phyloP scores from a whole-genome alignment of 2,329 filamentous ascomycete species.

The Diplodia mutila region DNA sequence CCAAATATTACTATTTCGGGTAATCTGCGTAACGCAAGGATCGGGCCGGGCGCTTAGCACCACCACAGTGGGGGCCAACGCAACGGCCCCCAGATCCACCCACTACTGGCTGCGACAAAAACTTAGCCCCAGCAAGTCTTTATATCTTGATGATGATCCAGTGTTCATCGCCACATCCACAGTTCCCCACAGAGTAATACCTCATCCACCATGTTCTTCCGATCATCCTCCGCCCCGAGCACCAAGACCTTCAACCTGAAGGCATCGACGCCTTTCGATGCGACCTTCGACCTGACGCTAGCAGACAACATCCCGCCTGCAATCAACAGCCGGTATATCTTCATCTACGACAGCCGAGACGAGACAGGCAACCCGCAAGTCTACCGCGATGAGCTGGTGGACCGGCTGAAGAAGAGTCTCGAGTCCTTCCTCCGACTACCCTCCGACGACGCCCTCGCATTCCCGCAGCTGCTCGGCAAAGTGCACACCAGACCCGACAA shows the following conservation, averaged over 20 bases:
- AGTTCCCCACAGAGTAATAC: too few species aligned
- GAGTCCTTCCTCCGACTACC: conserved; percentile 1
- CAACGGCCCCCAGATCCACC: too few species aligned
- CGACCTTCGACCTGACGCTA: neutral
- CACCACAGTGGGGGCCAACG: too few species aligned
- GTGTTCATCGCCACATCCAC: neutral
- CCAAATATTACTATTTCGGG: too few species aligned
- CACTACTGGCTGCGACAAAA: neutral
- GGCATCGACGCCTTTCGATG: neutral
- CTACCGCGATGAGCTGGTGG: neutral
- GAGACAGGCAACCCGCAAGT: neutral
- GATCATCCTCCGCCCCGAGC: neutral
- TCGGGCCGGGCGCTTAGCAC: too few species aligned
- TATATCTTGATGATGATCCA: too few species aligned
- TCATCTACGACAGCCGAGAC: neutral
- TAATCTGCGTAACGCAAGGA: too few species aligned
- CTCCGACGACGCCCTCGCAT: neutral
- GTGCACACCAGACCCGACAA: conserved; percentile 1
- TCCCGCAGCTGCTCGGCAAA: conserved; percentile 2
- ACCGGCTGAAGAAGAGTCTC: conserved; percentile 2
- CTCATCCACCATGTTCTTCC: conserved; percentile 6
- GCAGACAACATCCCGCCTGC: conserved; percentile 6
- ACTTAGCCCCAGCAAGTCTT: neutral
- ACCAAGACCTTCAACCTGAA: neutral
- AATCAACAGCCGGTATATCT: conserved; percentile 12